phyloP scores from a whole-genome alignment of 495 filamentous ascomycete genomes.

The Penicillium subrubescens region DNA sequence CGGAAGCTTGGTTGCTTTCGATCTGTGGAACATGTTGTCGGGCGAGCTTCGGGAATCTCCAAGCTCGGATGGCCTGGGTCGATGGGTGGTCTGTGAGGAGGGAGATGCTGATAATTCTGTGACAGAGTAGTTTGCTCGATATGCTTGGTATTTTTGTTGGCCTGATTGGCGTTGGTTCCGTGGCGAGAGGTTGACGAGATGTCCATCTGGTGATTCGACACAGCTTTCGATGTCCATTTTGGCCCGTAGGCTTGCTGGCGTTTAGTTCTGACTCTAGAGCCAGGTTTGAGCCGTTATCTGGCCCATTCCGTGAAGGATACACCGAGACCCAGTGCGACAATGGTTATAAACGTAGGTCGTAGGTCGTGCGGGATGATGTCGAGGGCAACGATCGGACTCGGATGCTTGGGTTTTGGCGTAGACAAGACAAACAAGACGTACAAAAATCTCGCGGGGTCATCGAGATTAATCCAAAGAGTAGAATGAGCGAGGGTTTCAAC shows the following conservation, averaged over 20 bases:
- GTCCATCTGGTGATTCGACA: conserved; percentile 37
- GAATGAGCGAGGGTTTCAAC: conserved; percentile 16
- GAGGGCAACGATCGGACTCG: not conserved
- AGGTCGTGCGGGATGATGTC: conserved; percentile 7
- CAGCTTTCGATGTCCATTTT: conserved; percentile 31
- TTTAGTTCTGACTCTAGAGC: conserved; percentile 19
- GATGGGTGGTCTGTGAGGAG: conserved; percentile 8
- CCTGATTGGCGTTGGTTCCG: conserved; percentile 21
- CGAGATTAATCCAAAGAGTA: not conserved
- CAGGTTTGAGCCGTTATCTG: conserved; percentile 17
- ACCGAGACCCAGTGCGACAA: not conserved
- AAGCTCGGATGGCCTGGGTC: conserved; percentile 6
- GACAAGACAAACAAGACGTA: conserved; percentile 9
- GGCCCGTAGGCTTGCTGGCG: not conserved
- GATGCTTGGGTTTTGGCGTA: conserved; percentile 2
- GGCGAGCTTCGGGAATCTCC: conserved; percentile 5
- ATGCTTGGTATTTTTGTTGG: conserved; percentile 25
- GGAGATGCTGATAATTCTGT: conserved; percentile 16
- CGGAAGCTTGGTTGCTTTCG: conserved; percentile 40
- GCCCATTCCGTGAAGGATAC: conserved; percentile 29
- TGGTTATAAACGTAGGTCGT: not conserved
- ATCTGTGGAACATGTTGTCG: conserved; percentile 18
- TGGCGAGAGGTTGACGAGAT: conserved; percentile 39
- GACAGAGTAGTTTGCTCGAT: conserved; percentile 24
- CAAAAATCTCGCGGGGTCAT: conserved; percentile 13